Conservation (phyloP, 495 filamentous ascomycete genomes). For the Xylaria venustula region DNA sequence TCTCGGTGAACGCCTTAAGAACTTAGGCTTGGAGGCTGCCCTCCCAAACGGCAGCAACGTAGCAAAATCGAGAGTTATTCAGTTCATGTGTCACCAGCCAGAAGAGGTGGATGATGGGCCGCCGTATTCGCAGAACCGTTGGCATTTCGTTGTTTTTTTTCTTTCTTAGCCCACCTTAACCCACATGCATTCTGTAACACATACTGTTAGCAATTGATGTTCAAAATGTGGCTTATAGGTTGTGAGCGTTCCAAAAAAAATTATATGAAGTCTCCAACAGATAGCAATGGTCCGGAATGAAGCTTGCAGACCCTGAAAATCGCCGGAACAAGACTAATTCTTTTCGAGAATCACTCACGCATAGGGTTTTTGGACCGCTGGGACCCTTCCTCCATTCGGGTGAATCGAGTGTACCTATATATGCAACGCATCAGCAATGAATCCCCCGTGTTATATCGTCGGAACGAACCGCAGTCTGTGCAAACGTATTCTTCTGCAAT, state of each 20-base stretch:
- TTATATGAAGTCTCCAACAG: no score
- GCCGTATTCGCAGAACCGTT: slow-evolving; percentile 16
- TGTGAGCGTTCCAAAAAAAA: background rate
- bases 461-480: slow-evolving; percentile 75
- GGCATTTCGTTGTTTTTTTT: slow-evolving; percentile 63
- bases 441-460: background rate
- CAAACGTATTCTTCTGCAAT: slow-evolving; percentile 92
- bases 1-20: background rate
- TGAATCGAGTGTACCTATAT: slow-evolving; percentile 71
- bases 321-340: background rate
- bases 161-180: slow-evolving; percentile 78
- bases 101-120: slow-evolving; percentile 8
- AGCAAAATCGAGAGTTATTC: background rate
- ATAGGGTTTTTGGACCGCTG: slow-evolving; percentile 89
- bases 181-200: slow-evolving; percentile 75
- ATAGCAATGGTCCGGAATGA: no score
- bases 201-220: background rate
- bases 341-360: slow-evolving; percentile 28
- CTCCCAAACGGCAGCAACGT: background rate
- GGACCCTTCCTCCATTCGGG: slow-evolving; percentile 98
- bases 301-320: no score
- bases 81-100: slow-evolving; percentile 10
- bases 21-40: background rate
- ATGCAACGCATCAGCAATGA: background rate
- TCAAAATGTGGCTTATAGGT: background rate